phyloP scores from a whole-genome alignment of 73 alveolate genomes.

The Paramecium sonneborni region DNA sequence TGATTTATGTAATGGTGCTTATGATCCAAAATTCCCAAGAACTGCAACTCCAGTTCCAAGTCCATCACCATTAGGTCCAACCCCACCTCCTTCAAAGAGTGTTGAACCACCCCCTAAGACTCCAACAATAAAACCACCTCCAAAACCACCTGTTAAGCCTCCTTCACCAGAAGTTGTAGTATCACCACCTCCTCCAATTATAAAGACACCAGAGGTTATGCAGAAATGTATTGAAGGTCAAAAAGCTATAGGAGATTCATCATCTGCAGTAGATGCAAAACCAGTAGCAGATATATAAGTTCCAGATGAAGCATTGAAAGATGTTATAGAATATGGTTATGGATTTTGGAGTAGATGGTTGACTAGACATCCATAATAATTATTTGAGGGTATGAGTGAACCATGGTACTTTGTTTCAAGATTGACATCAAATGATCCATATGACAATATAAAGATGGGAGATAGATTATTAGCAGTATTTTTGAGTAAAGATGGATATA shows the following conservation, averaged over 20 bases:
- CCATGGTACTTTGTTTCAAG: conserved; percentile 47
- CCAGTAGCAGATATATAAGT: conserved; percentile 50
- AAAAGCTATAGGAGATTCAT: conserved; percentile 25
- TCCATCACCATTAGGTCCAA: conserved; percentile 3
- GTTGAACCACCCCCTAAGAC: neutral
- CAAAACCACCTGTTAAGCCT: neutral
- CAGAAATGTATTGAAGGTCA: conserved; percentile 49
- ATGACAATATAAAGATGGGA: conserved; percentile 48
- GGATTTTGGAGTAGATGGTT: conserved; percentile 53
- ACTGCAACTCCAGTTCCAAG: conserved; percentile 29
- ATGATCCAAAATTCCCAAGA: conserved; percentile 53
- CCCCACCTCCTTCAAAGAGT: neutral
- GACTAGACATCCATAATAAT: conserved; percentile 32
- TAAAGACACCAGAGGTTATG: neutral
- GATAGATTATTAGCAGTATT: conserved; percentile 30
- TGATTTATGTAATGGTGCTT: conserved; percentile 44
- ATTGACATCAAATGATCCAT: conserved; percentile 51
- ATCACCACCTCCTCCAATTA: neutral
- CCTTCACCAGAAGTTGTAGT: neutral
- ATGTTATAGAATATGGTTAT: conserved; percentile 26
- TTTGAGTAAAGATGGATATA: conserved; percentile 44
- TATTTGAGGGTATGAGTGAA: conserved; percentile 6
- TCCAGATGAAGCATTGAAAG: conserved; percentile 31
- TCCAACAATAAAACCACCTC: neutral
- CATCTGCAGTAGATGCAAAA: neutral